A percentile compares a stretch with the other conserved stretches of the same genome.
These are phyloP conservation scores for Xylariales sp. DNA, from an alignment of 2,329 filamentous ascomycete species.

Conservation along the genomic window DNA sequence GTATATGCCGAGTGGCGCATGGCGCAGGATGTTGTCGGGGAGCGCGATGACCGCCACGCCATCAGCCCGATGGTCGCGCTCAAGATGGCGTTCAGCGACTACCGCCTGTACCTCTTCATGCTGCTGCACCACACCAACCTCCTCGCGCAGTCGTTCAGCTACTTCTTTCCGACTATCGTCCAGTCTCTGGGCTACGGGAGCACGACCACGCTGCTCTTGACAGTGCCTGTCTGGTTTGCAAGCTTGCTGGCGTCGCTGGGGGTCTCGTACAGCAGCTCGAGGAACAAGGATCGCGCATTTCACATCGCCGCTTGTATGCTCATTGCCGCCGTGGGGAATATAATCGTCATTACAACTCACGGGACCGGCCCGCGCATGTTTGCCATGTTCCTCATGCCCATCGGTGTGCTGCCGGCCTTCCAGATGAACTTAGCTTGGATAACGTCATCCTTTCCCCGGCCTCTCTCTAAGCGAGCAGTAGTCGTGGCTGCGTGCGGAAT, in stretches of 20 bases:
- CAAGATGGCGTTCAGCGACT: conserved; percentile 42
- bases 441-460: conserved; percentile 67
- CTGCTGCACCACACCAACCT: conserved; percentile 49
- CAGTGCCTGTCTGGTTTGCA: conserved; percentile 49
- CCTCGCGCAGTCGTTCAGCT: conserved; percentile 54
- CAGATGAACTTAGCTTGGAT: conserved; percentile 63
- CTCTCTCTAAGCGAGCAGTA: conserved; percentile 61
- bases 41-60: conserved; percentile 34
- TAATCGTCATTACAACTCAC: conserved; percentile 48
- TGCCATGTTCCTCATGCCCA: conserved; percentile 58
- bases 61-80: conserved; percentile 39
- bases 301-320: conserved; percentile 52
- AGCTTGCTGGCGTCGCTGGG: conserved; percentile 49
- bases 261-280: conserved; percentile 51
- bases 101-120: conserved; percentile 48
- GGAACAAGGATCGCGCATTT: conserved; percentile 48
- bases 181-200: conserved; percentile 54
- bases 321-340: conserved; percentile 47
- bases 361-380: conserved; percentile 51
- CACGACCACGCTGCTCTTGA: conserved; percentile 52
- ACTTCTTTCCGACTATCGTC: conserved; percentile 63
- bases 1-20: conserved; percentile 49
- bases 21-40: conserved; percentile 42
- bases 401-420: conserved; percentile 46
- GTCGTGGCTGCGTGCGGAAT: conserved; percentile 64